Base-by-base conservation (phyloP, 352 stramenopile species). In the Pythium myriotylum region DNA sequence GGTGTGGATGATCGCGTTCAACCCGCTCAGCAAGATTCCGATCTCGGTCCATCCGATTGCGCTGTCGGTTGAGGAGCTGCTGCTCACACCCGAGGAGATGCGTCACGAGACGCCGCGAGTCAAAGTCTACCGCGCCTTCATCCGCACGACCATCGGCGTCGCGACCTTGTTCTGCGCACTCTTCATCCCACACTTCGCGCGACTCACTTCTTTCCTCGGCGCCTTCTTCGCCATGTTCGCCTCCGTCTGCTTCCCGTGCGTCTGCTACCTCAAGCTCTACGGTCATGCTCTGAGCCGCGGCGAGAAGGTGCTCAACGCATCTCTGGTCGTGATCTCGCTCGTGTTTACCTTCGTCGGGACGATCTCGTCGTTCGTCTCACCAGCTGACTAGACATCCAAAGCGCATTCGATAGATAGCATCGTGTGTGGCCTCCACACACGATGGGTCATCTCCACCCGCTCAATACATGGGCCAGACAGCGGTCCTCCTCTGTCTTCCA, bases 201-300 rank as follows among this genome's bases (percentile, higher is more conserved):
- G 82, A 20, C 72, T 95, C 39, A 94, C 83, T 53, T 91, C 82
- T 19, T 94, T 96, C 58, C 65, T 95, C 17, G 87, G 87, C 16
- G 81, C 87, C 20, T 94, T 95, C 60, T 96, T 92, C 57, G 82
- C 85, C 43, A 92, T 92, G 80, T 69, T 93, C 22, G 84, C 88
- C 26, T 90, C 79, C 5, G 72, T 93, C n/a, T 89, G 91, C 62
- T 77, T 95, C 45, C 87, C 87, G 41, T 93, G 84, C 59, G 58
- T 91, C 5, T 93, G 81, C 72, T 95, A 93, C 77, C 62, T 94
- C 60, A 91, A 92, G 66, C 76, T 96, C n/a, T 96, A 92, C 61
- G 67, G 58, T 24, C 60, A 76, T 41, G 57, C 61, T 33, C 59
- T 92, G 19, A 75, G 75, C 24, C 67, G 66, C 33, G 68, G 68